Conservation (phyloP, 202 grass and related monocot genomes). For the Musa balbisiana region DNA sequence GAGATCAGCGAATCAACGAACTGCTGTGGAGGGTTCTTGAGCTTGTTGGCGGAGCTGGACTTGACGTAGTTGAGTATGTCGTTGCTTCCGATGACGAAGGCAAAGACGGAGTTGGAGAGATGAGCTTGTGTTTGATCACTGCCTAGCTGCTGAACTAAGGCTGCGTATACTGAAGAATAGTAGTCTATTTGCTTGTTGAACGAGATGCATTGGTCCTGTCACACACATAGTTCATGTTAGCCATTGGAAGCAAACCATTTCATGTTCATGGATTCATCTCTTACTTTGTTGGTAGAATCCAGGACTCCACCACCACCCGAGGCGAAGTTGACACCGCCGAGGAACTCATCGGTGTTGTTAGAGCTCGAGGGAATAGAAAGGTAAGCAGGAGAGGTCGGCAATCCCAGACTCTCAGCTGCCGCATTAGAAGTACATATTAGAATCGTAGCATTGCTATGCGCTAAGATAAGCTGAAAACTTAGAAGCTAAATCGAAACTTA, state of each 20-base stretch:
- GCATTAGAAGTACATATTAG: too few relatives aligned
- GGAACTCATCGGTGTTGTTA: conserved; percentile 18
- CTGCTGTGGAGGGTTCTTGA: conserved; percentile 20
- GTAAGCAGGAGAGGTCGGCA: conserved; percentile 36
- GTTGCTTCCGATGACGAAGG: conserved; percentile 58
- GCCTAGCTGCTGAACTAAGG: conserved; percentile 39
- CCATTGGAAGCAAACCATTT: background rate
- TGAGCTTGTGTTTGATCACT: conserved; percentile 12
- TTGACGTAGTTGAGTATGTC: conserved; percentile 43
- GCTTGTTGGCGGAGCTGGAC: conserved; percentile 12
- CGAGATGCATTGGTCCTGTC: conserved; percentile 47
- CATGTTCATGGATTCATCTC: background rate
- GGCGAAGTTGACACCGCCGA: conserved; percentile 54
- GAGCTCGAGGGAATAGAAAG: conserved; percentile 32
- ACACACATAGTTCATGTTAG: background rate
- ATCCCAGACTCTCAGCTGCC: conserved; percentile 41
- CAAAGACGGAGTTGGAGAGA: conserved; percentile 46
- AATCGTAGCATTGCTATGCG: too few relatives aligned
- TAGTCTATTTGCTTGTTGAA: conserved; percentile 60
- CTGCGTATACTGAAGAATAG: conserved; percentile 19
- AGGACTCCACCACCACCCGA: conserved; percentile 58
- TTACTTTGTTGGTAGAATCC: conserved; percentile 48
- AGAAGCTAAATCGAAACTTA: too few relatives aligned
- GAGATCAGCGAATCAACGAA: conserved; percentile 40
- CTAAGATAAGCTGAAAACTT: too few relatives aligned